Percentiles rank a stretch among this genome's conserved stretches.
These are phyloP conservation scores for Macrotyloma uniflorum DNA, from an alignment of 306 rosid genomes.

Conservation along the genomic window DNA sequence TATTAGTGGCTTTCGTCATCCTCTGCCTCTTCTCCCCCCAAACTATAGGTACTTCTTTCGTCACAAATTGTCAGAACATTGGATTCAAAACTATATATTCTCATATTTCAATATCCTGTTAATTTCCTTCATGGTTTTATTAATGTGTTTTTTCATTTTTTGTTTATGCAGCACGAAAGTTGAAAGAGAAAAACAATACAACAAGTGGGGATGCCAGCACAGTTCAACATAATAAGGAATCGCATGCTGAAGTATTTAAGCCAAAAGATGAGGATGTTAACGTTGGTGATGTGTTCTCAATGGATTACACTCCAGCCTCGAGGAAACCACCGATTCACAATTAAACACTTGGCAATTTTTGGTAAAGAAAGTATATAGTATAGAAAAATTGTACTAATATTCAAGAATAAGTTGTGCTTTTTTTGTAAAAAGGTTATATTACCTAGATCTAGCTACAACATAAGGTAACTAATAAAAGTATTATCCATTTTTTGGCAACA, in stretches of 20 bases:
- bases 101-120: not conserved
- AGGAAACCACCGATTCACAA: conserved; percentile 96
- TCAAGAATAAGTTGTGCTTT: not conserved
- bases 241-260: conserved; percentile 34
- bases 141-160: not conserved
- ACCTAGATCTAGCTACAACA: conserved; percentile 15
- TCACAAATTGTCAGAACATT: not conserved
- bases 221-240: conserved; percentile 34
- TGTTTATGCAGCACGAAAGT: conserved; percentile 56
- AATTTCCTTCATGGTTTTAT: not conserved
- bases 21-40: conserved; percentile 58
- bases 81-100: not conserved
- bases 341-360: conserved; percentile 40
- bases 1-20: conserved; percentile 59
- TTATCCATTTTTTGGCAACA: not conserved
- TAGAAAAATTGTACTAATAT: not conserved
- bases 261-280: conserved; percentile 47
- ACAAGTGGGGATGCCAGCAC: not conserved
- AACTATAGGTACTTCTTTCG: conserved; percentile 53
- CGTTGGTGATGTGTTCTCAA: conserved; percentile 55
- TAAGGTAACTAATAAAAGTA: conserved; percentile 13
- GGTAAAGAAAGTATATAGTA: not conserved
- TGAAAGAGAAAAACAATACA: conserved; percentile 48
- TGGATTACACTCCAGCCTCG: conserved; percentile 83
- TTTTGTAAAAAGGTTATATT: not conserved